Percentiles rank a stretch among this genome's conserved stretches.
These are phyloP conservation scores for Pseudoperonospora humuli DNA, from an alignment of 352 stramenopile genomes.

Conservation along the genomic window DNA sequence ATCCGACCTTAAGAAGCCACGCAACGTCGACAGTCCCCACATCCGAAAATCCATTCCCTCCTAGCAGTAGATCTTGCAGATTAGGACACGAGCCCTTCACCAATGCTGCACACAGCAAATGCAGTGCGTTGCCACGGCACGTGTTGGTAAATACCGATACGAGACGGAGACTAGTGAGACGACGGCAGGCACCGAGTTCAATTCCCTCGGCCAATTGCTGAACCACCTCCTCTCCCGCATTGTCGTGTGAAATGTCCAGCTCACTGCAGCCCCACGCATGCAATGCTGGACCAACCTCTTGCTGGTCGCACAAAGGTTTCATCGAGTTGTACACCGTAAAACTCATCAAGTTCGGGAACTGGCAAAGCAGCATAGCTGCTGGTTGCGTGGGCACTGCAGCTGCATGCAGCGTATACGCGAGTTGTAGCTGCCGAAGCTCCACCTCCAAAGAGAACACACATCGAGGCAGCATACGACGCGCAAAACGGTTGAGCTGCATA, in stretches of 20 bases:
- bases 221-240: constrained; percentile 58
- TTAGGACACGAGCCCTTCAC: constrained; percentile 56
- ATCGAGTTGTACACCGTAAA: constrained; percentile 52
- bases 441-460: constrained; percentile 56
- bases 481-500: constrained; percentile 57
- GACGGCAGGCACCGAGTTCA: constrained; percentile 46
- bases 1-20: constrained; percentile 55
- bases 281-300: constrained; percentile 41
- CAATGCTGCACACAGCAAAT: constrained; percentile 54
- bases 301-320: constrained; percentile 46
- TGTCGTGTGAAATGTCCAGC: constrained; percentile 72
- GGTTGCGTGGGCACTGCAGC: constrained; percentile 18
- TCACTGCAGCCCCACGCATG: constrained; percentile 74
- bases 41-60: constrained; percentile 72
- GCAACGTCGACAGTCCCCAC: constrained; percentile 66
- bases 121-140: constrained; percentile 59
- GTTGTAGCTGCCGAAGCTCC: constrained; percentile 40
- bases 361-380: constrained; percentile 33
- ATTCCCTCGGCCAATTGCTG: constrained; percentile 61
- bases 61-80: constrained; percentile 57
- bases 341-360: constrained; percentile 49
- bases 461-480: constrained; percentile 38
- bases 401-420: constrained; percentile 27
- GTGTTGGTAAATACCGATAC: constrained; percentile 79
- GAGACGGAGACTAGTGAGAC: constrained; percentile 46